Base-by-base conservation (phyloP, 1,284 basidiomycete genomes). In the Apiotrichum veenhuisii region DNA sequence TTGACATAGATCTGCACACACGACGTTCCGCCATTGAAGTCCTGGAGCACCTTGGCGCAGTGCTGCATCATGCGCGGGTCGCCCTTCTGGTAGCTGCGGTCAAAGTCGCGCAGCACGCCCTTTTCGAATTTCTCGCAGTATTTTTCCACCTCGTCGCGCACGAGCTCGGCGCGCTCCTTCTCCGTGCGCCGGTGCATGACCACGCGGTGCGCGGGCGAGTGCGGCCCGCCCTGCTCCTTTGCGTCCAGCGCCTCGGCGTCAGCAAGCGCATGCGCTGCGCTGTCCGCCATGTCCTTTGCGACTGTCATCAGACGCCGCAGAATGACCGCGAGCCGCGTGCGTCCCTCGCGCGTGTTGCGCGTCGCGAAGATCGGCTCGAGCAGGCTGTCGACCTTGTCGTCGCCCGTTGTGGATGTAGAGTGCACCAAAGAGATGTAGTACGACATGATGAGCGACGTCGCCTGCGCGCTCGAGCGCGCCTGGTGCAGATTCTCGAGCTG, bases 11-110 rank as follows among this genome's bases (percentile, higher is more conserved):
- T 91, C 76, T 98, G 94, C 7, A 98, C 90, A 71, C 95, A 98
- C 5, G 91, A 94, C 38, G 88, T 83, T 12, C 96, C 96, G 4
- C 96, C 96, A 67, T 99, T 99, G 80, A 99, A 99, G 71, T 97
- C 95, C 44, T 97, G 84, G 5, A 99, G 80, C 2, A 93, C 96
- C 78, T 94, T 90, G 1, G 96, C 95, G 70, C 95, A 98, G 72
- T 98, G 96, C 90, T 92, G 91, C 96, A 99, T 99, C 87, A 96
- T 91, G 76, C 94, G 94, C 0, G 96, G 96, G 71, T 99, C 96
- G 34, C 94, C 93, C 71, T 91, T 90, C 52, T 93, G 84, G 77
- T 98, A 98, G 70, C 89, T 92, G 64, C 87, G 81, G 75, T 99
- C 96, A 70, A 99, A 99, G 45, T 98, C 81, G 70, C 89, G 87